Evolutionary conservation across 768 basidiomycete genomes (phyloP), one percentile per base, ranked within the genome.

Genomic region (Boletellus ananas): DNA sequence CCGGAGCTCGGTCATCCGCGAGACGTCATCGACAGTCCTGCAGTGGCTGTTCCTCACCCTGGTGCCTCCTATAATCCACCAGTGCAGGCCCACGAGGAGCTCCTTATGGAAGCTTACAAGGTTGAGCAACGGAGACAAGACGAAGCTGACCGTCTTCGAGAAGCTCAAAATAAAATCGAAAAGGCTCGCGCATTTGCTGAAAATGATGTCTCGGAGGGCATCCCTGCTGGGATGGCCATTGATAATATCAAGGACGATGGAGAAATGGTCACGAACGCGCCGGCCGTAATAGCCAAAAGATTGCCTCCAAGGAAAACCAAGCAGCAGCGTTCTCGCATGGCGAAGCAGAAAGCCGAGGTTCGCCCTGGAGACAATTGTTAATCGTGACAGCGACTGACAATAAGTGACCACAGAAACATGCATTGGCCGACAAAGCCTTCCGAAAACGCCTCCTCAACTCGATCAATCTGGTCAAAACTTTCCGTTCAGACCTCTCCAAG

Each of bases 11-110:
- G 63, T 10, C 74, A 78, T 47, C 75, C 77, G 0, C 76, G 79
- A 35, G 60, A 79, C 18, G 49, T 66, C 18, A 90, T 90, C 51
- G 73, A 78, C 9, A 56, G 87, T 0, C 80, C 85, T 1, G 85
- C 90, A 1, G 79, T 92, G 1, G 58, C 72, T 1, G 70, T 82
- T 3, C 94, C 94, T 0, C 89, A 90, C 56, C 81, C 81, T 29
- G 94, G 94, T 17, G 79, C 85, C 3, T 94, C 91, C 16, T 97
- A 97, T 64, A 96, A 96, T 63, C 94, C 94, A 0, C 81, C 83
- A 0, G 80, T 78, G 1, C 74, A 79, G 4, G 81, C 85, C 0
- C 89, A 95, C 58, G 78, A 80, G 43, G 80, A 81, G 43, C 79
- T 95, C 5, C 63, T 97, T 18, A 70, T 77, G 12, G 69, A 78